phyloP scores from a whole-genome alignment of 257 asterid species.

The Solanum corneliomulleri region DNA sequence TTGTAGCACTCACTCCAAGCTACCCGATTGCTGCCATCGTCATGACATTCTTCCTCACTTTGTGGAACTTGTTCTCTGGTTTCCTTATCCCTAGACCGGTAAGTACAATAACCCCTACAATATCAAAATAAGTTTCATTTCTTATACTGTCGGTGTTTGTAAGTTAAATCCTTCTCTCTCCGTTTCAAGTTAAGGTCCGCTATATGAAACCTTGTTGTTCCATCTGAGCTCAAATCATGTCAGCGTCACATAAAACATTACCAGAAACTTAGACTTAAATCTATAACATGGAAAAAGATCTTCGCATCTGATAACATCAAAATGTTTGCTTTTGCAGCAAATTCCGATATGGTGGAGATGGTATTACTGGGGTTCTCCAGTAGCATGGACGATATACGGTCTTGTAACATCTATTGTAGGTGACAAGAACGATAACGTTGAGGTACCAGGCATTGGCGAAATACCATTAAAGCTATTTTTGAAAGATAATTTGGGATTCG shows the following conservation, averaged over 20 bases:
- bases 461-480: conserved; percentile 38
- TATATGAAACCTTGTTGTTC: neutral
- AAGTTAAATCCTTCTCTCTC: neutral
- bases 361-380: conserved; percentile 80
- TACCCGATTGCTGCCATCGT: conserved; percentile 64
- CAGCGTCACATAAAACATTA: neutral
- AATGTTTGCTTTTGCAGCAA: conserved; percentile 22
- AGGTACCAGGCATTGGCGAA: conserved; percentile 31
- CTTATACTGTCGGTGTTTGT: neutral
- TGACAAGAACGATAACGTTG: conserved; percentile 11
- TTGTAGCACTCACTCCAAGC: conserved; percentile 70
- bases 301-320: neutral
- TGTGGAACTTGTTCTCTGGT: conserved; percentile 81
- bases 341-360: conserved; percentile 92
- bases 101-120: conserved; percentile 2
- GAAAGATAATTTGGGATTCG: conserved; percentile 31
- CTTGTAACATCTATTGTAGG: conserved; percentile 69
- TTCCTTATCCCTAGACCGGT: conserved; percentile 69
- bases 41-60: conserved; percentile 85
- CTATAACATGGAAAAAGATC: neutral
- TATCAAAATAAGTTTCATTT: neutral
- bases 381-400: conserved; percentile 80
- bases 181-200: neutral
- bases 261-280: neutral
- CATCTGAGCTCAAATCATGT: neutral